Conservation (phyloP, 176 grass and related monocot genomes). For the Miscanthus lutarioriparius region DNA sequence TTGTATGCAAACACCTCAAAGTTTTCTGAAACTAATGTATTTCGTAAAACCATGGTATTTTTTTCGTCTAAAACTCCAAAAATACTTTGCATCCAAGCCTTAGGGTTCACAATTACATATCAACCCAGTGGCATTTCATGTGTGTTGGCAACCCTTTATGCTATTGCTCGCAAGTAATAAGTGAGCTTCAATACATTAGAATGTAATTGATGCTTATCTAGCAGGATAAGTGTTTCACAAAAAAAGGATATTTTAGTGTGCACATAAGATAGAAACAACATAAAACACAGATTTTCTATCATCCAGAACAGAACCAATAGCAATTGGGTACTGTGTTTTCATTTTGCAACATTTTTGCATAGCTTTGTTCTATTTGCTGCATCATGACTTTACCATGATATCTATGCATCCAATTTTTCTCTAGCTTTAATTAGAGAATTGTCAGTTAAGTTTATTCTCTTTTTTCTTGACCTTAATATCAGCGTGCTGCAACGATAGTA, state of each 20-base stretch:
- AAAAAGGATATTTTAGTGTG: background rate
- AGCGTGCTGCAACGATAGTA: slow-evolving; percentile 72
- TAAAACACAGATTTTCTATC: background rate
- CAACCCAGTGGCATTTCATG: background rate
- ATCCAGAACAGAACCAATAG: background rate
- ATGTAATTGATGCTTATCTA: background rate
- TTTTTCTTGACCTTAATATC: slow-evolving; percentile 40
- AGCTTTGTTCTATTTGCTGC: background rate
- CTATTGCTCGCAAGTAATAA: too few species aligned
- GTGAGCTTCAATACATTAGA: background rate
- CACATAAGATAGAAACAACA: background rate
- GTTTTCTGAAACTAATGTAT: background rate
- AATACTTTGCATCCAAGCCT: background rate
- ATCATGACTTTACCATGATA: background rate
- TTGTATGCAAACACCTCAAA: background rate
- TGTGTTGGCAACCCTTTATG: too few species aligned
- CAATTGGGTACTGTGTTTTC: background rate
- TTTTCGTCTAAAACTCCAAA: background rate
- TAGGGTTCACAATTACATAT: background rate
- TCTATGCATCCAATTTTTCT: background rate
- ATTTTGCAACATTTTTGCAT: background rate
- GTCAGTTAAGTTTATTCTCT: background rate
- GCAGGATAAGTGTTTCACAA: background rate
- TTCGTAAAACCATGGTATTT: background rate
- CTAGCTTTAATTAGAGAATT: background rate